Base-by-base conservation (phyloP, 2,329 filamentous ascomycete genomes). In the Aspergillus candidus region DNA sequence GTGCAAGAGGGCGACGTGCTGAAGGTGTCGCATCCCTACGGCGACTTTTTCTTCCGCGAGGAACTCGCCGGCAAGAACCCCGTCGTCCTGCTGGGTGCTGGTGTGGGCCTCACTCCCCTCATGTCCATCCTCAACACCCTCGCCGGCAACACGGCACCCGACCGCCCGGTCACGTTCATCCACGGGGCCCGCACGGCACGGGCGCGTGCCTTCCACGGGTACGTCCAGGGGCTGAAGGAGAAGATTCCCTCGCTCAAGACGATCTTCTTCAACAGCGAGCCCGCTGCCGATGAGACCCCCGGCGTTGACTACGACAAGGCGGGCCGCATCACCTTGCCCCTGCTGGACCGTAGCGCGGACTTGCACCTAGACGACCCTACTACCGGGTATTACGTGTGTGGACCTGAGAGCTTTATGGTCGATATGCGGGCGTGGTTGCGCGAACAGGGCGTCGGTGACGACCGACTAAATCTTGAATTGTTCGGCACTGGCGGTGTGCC, bases 311-410 rank as follows among this genome's bases (percentile, higher is more conserved):
- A 82, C 61, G 67, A 83, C 45, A 72, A 79, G 53, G 65, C 68
- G 7, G 79, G 83, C 3, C 72, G 78, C 6, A 65, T 86, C 12
- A 72, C 80, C 45, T 61, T 89, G n/a, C 63, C 69, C 29, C 73
- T 71, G 43, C 59, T 87, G 32, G 73, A 78, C 50, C 60, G 65
- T 17, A 68, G 76, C 7, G 57, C 66, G 1, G 70, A 78, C 36
- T 66, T 90, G n/a, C 78, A 74, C 52, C 59, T 82, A 1, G 67
- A 71, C 14, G 69, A 83, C 53, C 39, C 63, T 1, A 66, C 66
- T 35, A 73, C 86, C 0, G 71, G 81, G 56, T 90, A 88, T 62
- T 89, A 78, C 54, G 68, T 87, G 41, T 90, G 86, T 57, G 86
- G 86, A 0, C 85, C 86, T 0, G 72, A 75, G 47, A 59, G 62